phyloP scores from a whole-genome alignment of 2,329 filamentous ascomycete species.

The Neonectria neomacrospora region DNA sequence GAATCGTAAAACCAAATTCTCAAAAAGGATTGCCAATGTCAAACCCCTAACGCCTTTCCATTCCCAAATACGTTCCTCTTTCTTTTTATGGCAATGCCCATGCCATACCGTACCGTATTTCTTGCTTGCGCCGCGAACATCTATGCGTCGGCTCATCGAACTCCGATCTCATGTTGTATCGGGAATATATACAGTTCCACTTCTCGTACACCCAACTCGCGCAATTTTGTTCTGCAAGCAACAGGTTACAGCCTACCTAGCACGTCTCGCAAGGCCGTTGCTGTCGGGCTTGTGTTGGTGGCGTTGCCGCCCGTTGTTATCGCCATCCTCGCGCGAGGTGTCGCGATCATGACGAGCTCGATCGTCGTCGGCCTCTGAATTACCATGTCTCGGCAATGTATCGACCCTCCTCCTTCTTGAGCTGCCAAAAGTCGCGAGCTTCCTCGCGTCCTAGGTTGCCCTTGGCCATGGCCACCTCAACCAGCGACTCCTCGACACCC shows the following conservation, averaged over 20 bases:
- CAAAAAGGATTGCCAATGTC: background rate
- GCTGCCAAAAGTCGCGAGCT: constrained; percentile 86
- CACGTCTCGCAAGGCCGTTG: background rate
- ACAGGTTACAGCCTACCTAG: background rate
- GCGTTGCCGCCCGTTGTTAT: background rate
- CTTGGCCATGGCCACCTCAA: constrained; percentile 93
- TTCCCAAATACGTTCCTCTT: constrained; percentile 32
- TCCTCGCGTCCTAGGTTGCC: constrained; percentile 86
- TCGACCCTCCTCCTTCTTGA: constrained; percentile 92
- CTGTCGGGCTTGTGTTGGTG: background rate
- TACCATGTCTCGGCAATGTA: constrained; percentile 90
- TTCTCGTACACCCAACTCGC: constrained; percentile 8
- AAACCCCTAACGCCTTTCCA: constrained; percentile 33
- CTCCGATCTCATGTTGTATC: constrained; percentile 12
- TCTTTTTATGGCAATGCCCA: constrained; percentile 29
- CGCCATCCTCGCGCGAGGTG: background rate
- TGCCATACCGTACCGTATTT: constrained; percentile 25
- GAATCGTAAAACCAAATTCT: constrained; percentile 13
- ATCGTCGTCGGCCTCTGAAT: constrained; percentile 16
- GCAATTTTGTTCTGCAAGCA: background rate
- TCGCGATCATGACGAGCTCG: background rate
- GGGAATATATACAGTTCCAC: constrained; percentile 17
- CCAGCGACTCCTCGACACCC: constrained; percentile 86
- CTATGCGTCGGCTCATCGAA: constrained; percentile 33
- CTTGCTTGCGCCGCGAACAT: constrained; percentile 37